Evolutionary conservation across 1,139 yeast genomes (phyloP).

Genomic region (Diutina scorzettiae): DNA sequence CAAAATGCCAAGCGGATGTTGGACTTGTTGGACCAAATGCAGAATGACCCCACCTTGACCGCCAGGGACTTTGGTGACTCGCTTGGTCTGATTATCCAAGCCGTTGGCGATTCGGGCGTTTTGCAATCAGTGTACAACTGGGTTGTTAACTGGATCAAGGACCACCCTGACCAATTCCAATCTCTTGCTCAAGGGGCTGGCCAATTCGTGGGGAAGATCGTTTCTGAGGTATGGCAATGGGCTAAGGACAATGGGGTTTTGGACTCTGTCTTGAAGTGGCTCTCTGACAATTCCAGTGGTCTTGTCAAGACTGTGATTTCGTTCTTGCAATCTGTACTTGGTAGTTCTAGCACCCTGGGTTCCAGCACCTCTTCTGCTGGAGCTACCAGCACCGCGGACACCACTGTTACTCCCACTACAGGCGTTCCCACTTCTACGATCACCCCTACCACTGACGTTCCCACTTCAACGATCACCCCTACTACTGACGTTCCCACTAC

Average conservation of each 20-base stretch:
- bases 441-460: not conserved
- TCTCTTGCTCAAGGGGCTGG: too few relatives aligned
- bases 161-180: conserved; percentile 1
- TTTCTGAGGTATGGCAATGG: not conserved
- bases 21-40: not conserved
- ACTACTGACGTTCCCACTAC: not conserved
- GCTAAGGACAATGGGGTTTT: not conserved
- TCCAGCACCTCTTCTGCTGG: not conserved
- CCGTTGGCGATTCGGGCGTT: conserved; percentile 1
- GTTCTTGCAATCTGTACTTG: not conserved
- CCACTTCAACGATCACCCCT: not conserved
- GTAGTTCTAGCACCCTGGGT: not conserved
- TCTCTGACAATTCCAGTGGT: not conserved
- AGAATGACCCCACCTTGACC: not conserved
- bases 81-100: not conserved
- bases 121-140: not conserved
- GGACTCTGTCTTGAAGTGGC: not conserved
- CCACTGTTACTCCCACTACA: not conserved
- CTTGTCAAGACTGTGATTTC: not conserved
- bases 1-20: not conserved
- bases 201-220: not conserved
- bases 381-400: not conserved
- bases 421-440: too few relatives aligned
- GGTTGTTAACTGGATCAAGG: not conserved
- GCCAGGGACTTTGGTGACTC: conserved; percentile 2